Evolutionary conservation across 306 rosid species (phyloP), one percentile per base, ranked within the genome.

Genomic region (Sicyos baderoa): DNA sequence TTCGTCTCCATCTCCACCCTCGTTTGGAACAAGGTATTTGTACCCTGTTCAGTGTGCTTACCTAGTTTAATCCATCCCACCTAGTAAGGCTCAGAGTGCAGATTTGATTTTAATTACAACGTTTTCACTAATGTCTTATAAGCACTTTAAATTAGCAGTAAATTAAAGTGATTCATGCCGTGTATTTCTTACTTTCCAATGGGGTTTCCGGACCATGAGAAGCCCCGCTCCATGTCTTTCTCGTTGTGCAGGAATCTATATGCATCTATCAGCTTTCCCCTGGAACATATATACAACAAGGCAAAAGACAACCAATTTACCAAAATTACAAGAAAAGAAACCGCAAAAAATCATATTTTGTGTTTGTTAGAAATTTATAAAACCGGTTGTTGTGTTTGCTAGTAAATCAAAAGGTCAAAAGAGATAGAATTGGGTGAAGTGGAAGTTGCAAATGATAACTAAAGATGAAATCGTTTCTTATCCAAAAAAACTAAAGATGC

Each of bases 201-300:
- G 59, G 98, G 97, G 77, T 93, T 65, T 74, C 97, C 98, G 5
- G 98, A 93, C 98, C 98, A 93, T 32, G 97, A 93, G 81, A 93
- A 93, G 73, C 97, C 98, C 47, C 72, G 40, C 63, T 86, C 96
- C 91, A 86, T 89, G 80, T 93, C 96, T 76, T 84, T 88, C 59
- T 93, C 94, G 77, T 82, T 51, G 81, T 93, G 93, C 73, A 86
- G 84, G 52, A 79, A 85, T 84, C 98, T 88, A 71, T 89, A 89
- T 72, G 96, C 96, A 83, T 93, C 98, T 27, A 89, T 76, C 80
- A 93, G 84, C 81, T 88, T 88, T 62, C 98, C 98, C 88, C 97
- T 93, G 81, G 72, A 72, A 79, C 54, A 82, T 27, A 56, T 35
- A 66, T 77, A 66, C 51, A 22, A 18, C 0, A 62, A 35, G 73